Evolutionary conservation across 305 asterid species (phyloP).

Genomic region (Lippia alba): DNA sequence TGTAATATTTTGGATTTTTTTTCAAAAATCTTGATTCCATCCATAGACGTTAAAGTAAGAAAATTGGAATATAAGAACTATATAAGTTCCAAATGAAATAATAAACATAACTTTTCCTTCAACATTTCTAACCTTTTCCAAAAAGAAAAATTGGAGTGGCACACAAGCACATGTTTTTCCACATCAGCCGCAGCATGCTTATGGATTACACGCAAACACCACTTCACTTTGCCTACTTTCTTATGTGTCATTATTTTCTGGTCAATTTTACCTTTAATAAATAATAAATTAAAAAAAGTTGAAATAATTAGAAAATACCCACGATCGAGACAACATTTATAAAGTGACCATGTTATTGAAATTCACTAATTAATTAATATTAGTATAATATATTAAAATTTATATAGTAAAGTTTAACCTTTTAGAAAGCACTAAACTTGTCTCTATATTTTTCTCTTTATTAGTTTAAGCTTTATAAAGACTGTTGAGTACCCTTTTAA

Average conservation of each 20-base stretch:
- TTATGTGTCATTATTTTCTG: slow-evolving; percentile 20
- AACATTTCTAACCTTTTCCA: too few species aligned
- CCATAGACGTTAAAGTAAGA: too few species aligned
- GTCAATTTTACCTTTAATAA: too few species aligned
- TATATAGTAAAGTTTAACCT: slow-evolving; percentile 24
- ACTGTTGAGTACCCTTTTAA: slow-evolving; percentile 12
- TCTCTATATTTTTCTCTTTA: neutral
- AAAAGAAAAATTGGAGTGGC: neutral
- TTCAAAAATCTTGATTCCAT: too few species aligned
- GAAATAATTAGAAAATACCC: neutral
- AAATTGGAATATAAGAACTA: too few species aligned
- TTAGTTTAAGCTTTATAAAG: neutral
- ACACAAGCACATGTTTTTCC: slow-evolving; percentile 36
- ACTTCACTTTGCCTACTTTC: slow-evolving; percentile 32
- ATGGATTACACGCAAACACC: slow-evolving; percentile 51
- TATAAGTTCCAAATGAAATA: too few species aligned
- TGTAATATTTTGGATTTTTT: too few species aligned
- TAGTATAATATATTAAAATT: slow-evolving; percentile 4
- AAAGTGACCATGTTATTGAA: slow-evolving; percentile 7
- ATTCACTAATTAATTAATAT: slow-evolving; percentile 1
- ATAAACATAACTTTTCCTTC: too few species aligned
- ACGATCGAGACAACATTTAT: slow-evolving; percentile 18
- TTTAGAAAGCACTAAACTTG: slow-evolving; percentile 9
- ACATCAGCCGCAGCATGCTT: slow-evolving; percentile 44
- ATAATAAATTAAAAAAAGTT: neutral